Evolutionary conservation across 768 basidiomycete genomes (phyloP).

Genomic region (Gymnopilus dilepis): DNA sequence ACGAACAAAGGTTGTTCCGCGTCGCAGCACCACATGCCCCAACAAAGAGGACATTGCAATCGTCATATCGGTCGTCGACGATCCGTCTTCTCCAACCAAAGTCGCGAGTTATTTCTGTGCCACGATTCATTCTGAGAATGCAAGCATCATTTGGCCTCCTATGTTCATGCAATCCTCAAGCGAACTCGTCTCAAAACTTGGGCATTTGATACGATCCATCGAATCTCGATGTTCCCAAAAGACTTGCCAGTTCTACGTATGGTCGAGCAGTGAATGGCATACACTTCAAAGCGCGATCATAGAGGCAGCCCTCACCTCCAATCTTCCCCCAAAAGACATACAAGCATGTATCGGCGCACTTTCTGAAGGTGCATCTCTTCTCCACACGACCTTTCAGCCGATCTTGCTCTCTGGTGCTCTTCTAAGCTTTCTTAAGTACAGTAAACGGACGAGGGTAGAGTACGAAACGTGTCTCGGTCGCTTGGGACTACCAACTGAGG

Average conservation of each 20-base stretch:
- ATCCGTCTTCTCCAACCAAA: constrained; percentile 39
- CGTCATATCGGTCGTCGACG: constrained; percentile 46
- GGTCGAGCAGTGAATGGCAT: constrained; percentile 44
- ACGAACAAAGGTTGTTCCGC: constrained; percentile 40
- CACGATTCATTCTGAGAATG: constrained; percentile 34
- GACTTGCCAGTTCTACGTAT: constrained; percentile 54
- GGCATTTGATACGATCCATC: constrained; percentile 40
- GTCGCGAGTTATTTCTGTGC: constrained; percentile 42
- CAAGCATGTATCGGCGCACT: constrained; percentile 55
- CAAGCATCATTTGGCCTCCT: constrained; percentile 18
- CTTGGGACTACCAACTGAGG: constrained; percentile 42
- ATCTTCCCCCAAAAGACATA: constrained; percentile 36
- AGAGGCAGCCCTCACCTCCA: constrained; percentile 42
- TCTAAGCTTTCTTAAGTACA: constrained; percentile 45
- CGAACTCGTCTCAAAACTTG: constrained; percentile 41
- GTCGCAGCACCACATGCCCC: constrained; percentile 50
- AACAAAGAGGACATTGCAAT: constrained; percentile 49
- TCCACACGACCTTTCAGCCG: constrained; percentile 55
- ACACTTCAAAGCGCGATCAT: constrained; percentile 48
- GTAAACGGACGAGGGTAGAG: constrained; percentile 38
- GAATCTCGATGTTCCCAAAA: constrained; percentile 27
- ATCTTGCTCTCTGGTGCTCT: constrained; percentile 50
- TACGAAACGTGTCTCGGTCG: constrained; percentile 45
- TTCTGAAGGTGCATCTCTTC: constrained; percentile 50
- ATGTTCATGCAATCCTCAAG: constrained; percentile 32